Evolutionary conservation across 2,329 filamentous ascomycete species (phyloP).

Genomic region (Aspergillus glaucus): DNA sequence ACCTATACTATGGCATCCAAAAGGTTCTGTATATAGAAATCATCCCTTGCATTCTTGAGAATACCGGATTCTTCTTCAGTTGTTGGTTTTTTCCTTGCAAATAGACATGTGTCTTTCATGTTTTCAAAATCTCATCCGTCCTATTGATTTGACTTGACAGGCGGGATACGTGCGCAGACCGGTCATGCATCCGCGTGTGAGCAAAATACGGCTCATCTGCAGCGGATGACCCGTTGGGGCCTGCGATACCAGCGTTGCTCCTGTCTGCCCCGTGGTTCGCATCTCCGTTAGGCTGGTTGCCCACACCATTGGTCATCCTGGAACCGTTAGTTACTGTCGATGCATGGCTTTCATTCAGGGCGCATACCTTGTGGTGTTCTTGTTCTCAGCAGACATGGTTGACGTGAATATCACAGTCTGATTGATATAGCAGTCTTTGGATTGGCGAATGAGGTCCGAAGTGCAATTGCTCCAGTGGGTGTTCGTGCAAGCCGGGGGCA

Average conservation of each 20-base stretch:
- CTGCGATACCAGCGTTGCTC: slow-evolving; percentile 16
- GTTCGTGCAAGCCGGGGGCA: neutral
- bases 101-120: slow-evolving; percentile 8
- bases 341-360: neutral
- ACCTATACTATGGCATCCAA: neutral
- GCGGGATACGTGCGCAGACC: slow-evolving; percentile 23
- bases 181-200: slow-evolving; percentile 23
- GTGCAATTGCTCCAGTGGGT: neutral
- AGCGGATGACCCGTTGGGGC: slow-evolving; percentile 19
- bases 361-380: neutral
- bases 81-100: neutral
- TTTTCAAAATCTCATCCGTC: slow-evolving; percentile 23
- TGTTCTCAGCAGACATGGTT: neutral
- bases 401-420: neutral
- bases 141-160: slow-evolving; percentile 25
- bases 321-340: neutral
- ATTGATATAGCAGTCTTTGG: neutral
- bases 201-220: slow-evolving; percentile 29
- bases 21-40: slow-evolving; percentile 7
- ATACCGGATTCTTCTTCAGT: slow-evolving; percentile 1
- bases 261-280: slow-evolving; percentile 21
- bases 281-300: slow-evolving; percentile 21
- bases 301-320: slow-evolving; percentile 19
- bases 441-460: neutral
- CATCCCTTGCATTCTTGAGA: slow-evolving; percentile 1